These are phyloP conservation scores for Kurtzmaniella quercitrusa DNA, from an alignment of 1,139 yeast species.

Conservation along the genomic window DNA sequence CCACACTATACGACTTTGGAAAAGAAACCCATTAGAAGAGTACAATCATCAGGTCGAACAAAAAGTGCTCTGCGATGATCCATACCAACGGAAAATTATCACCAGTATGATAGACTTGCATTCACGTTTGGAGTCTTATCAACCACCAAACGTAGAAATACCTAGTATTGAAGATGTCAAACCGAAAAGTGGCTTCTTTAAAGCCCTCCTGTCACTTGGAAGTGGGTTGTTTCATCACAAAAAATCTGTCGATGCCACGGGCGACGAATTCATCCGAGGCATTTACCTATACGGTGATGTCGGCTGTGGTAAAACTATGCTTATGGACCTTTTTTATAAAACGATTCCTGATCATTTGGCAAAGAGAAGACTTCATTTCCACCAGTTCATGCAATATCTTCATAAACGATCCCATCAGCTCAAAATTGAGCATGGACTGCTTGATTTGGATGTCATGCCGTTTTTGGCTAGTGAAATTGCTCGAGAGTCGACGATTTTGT, in stretches of 20 bases:
- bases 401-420: constrained; percentile 85
- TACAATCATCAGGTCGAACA: constrained; percentile 53
- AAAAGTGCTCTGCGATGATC: constrained; percentile 59
- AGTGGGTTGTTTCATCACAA: constrained; percentile 7
- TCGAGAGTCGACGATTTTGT: constrained; percentile 66
- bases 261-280: constrained; percentile 53
- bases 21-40: constrained; percentile 50
- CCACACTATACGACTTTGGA: neutral
- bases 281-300: constrained; percentile 94
- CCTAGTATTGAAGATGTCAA: constrained; percentile 48
- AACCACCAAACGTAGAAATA: constrained; percentile 50
- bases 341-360: constrained; percentile 76
- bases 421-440: constrained; percentile 50
- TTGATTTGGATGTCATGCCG: constrained; percentile 80
- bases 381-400: constrained; percentile 92
- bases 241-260: constrained; percentile 9
- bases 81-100: constrained; percentile 63
- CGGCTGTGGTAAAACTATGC: constrained; percentile 97
- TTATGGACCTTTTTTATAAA: constrained; percentile 89
- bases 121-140: constrained; percentile 39
- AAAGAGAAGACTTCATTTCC: constrained; percentile 84
- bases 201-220: constrained; percentile 32
- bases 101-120: constrained; percentile 52
- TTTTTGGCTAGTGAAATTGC: constrained; percentile 82
- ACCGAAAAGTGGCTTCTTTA: constrained; percentile 44